Percentiles rank a stretch among this genome's conserved stretches.
Conservation (phyloP, 2,329 filamentous ascomycete species). For the Cordyceps militaris region DNA sequence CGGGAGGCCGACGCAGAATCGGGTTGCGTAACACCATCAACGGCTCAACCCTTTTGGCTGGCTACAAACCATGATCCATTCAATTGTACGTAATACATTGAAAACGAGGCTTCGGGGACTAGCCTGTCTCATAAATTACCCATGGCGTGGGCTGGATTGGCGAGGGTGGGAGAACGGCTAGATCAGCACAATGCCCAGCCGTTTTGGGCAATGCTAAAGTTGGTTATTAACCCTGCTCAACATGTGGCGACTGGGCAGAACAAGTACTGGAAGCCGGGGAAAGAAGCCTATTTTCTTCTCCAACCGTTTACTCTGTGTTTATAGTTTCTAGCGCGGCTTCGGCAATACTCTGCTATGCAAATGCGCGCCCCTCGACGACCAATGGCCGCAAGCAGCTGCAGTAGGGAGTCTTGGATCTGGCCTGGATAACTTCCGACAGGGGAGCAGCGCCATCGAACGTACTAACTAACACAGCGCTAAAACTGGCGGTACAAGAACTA, state of each 20-base stretch:
- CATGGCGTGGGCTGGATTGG: neutral
- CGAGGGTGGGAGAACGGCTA: neutral
- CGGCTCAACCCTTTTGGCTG: neutral
- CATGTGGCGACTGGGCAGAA: neutral
- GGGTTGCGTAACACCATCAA: too few species aligned
- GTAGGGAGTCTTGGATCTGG: neutral
- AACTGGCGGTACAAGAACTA: neutral
- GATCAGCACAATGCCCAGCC: neutral
- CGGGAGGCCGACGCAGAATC: too few species aligned
- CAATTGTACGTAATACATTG: neutral
- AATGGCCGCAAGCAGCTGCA: neutral
- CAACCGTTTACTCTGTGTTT: neutral
- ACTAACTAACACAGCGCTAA: neutral
- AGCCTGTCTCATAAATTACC: neutral
- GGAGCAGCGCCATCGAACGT: neutral
- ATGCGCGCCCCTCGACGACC: neutral
- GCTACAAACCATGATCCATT: neutral
- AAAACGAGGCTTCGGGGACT: neutral
- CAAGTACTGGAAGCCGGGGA: neutral
- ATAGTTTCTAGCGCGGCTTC: neutral
- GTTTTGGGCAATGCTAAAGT: slow-evolving; percentile 11
- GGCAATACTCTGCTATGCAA: neutral
- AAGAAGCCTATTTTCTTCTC: neutral
- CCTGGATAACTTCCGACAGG: neutral
- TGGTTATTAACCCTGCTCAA: neutral